Base-by-base conservation (phyloP, 148 eudicot genomes). In the Cornus kousa region DNA sequence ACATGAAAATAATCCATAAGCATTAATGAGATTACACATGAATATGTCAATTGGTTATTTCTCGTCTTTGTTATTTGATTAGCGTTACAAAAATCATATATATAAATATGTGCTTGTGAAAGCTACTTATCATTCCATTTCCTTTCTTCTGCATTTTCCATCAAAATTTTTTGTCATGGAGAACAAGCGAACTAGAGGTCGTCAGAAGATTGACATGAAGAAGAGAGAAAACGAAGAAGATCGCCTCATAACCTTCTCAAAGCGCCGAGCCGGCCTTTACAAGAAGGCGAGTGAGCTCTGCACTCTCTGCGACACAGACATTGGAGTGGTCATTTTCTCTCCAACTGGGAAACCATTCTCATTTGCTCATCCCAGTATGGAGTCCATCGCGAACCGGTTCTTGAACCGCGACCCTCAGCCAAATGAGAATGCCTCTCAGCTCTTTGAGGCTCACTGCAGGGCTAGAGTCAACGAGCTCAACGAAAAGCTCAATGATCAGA, bases 311-410 rank as follows among this genome's bases (percentile, higher is more conserved):
- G 78, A 60, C 2, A 71, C 73, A 0, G 69, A 86, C 39, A 67
- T 80, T 12, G 84, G 77, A 5, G 11, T 86, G 4, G 48, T 86
- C 2, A 17, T 81, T 7, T 86, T 80, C 50, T 83, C 86, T 2
- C 84, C 85, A 19, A 50, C 86, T 5, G 84, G 84, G 10, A 86
- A 86, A 46, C 86, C 88, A 0, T 83, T 78, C 37, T 22, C 86
- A 0, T 86, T 37, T 14, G 82, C 86, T 19, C 39, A 79, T 10
- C 86, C 88, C 5, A 65, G 65, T 72, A 59, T 86, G 0, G 76
- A 80, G 40, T 59, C 70, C 5, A 16, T 86, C 8, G 46, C 65
- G 0, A 50, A 23, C 9, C 74, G 70, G 1, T 67, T 70, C n/a
- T 71, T 57, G 3, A 20, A 28, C 4, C 2, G 5, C 5, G n/a